Evolutionary conservation across 2,329 filamentous ascomycete genomes (phyloP), one percentile per base, ranked within the genome.

Genomic region (Colletotrichum navitas): DNA sequence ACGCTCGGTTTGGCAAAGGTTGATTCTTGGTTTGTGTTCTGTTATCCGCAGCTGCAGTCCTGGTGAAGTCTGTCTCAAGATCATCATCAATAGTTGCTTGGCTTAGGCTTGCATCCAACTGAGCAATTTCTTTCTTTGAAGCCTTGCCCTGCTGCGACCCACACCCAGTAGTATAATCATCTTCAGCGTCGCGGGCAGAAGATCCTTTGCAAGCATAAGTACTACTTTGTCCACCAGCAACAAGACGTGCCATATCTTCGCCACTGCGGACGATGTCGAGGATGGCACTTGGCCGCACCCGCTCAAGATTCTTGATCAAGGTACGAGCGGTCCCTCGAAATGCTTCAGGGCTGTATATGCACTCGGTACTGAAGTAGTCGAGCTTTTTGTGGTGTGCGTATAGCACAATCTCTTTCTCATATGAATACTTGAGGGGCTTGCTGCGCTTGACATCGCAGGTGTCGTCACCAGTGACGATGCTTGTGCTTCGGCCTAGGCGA

Each of bases 291-390:
- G 96, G 95, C 2, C 96, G 88, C 10, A 99, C 94, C 76, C 93
- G 93, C 82, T 99, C 96, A 41, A 99, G 85, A 76, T 95, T 97
- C 84, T 99, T 99, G 81, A 99, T 97, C 70, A 99, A 83, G 34
- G 92, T 93, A 74, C 96, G 89, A 2, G 96, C 96, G 75, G 94
- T 97, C 3, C 96, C 96, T 71, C 96, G 89, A 79, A 99, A 99
- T 2, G 96, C 96, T 82, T 99, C 96, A 0, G 96, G 96, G 65
- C 94, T 97, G 85, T 99, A 99, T 72, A 99, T 94, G 85, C 96
- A 99, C 83, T 99, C 96, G 0, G 96, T 99, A 78, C 92, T 97
- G 83, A 99, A 99, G 83, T 99, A 99, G 80, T 98, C 95, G 74
- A 99, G 86, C 81, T 95, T 95, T 82, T 96, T 97, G 85, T 99